Conservation (phyloP, 441 rosid species). For the Erodium chrysanthum region DNA sequence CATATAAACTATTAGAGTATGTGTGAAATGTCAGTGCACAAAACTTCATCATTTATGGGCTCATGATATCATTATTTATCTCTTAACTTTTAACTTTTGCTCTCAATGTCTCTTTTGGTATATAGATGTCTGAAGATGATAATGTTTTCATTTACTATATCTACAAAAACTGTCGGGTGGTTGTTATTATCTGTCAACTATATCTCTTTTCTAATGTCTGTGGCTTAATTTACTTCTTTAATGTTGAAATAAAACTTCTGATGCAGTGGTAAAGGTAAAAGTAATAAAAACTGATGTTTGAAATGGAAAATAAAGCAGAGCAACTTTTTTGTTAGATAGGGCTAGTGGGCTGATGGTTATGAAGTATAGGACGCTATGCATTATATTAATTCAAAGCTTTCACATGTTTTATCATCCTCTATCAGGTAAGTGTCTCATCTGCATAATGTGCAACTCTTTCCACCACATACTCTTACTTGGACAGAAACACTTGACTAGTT, state of each 20-base stretch:
- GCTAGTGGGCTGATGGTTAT: conserved; percentile 2
- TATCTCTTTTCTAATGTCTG: background rate
- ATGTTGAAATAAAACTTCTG: background rate
- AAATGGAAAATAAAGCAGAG: background rate
- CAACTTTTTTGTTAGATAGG: conserved; percentile 1
- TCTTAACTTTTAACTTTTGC: background rate
- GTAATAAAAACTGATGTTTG: background rate
- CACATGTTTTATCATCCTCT: background rate
- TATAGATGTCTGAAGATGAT: background rate
- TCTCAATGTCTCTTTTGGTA: background rate
- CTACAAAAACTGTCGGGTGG: conserved; percentile 1
- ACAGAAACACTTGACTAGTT: conserved; percentile 1
- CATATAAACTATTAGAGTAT: background rate
- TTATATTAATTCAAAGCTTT: background rate
- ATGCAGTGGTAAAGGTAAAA: conserved; percentile 2
- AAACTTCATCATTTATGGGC: background rate
- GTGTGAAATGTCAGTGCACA: background rate
- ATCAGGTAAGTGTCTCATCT: background rate
- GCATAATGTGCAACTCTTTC: conserved; percentile 2
- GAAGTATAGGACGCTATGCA: background rate
- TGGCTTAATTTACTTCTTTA: background rate
- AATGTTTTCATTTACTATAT: conserved; percentile 1
- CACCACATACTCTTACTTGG: conserved; percentile 2
- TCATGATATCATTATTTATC: conserved; percentile 6
- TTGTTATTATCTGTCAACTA: background rate